These are phyloP conservation scores for Musa balbisiana DNA, from an alignment of 202 grass and related monocot genomes.

Conservation along the genomic window DNA sequence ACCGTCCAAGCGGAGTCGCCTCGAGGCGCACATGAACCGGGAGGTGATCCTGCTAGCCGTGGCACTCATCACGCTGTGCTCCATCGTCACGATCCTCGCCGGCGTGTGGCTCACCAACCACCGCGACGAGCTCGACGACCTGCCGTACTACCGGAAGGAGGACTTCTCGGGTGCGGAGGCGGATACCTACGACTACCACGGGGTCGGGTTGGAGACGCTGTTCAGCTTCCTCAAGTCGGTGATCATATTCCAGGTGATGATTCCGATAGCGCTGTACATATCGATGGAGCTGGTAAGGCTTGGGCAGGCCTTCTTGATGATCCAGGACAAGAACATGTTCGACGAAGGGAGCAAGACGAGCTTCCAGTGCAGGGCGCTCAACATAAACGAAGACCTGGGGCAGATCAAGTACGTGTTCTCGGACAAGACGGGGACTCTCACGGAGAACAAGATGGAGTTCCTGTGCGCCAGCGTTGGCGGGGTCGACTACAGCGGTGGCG, in stretches of 20 bases:
- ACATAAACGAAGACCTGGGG: too few species aligned
- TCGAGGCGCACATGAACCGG: too few species aligned
- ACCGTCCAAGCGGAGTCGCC: too few species aligned
- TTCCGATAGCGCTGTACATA: slow-evolving; percentile 82
- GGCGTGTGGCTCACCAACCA: too few species aligned
- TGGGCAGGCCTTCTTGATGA: slow-evolving; percentile 84
- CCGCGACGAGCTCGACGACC: too few species aligned
- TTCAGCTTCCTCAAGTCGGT: slow-evolving; percentile 75
- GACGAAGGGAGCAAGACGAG: slow-evolving; percentile 39
- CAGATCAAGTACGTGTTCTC: too few species aligned
- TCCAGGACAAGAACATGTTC: slow-evolving; percentile 45
- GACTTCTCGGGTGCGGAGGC: too few species aligned
- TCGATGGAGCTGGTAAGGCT: slow-evolving; percentile 88
- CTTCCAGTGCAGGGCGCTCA: slow-evolving; percentile 53
- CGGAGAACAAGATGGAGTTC: slow-evolving; percentile 89
- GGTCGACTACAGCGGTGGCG: slow-evolving; percentile 39
- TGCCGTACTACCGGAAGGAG: too few species aligned
- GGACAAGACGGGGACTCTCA: not conserved
- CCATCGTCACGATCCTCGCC: too few species aligned
- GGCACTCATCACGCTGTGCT: too few species aligned
- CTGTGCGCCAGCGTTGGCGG: slow-evolving; percentile 48
- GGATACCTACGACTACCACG: too few species aligned
- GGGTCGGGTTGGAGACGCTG: slow-evolving; percentile 10
- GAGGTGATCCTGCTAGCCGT: too few species aligned
- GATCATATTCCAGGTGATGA: slow-evolving; percentile 87